A percentile compares a stretch with the other conserved stretches of the same genome.
These are phyloP conservation scores for Bryum argenteum DNA, from an alignment of 225 moss, liverwort and hornwort genomes.

Conservation along the genomic window DNA sequence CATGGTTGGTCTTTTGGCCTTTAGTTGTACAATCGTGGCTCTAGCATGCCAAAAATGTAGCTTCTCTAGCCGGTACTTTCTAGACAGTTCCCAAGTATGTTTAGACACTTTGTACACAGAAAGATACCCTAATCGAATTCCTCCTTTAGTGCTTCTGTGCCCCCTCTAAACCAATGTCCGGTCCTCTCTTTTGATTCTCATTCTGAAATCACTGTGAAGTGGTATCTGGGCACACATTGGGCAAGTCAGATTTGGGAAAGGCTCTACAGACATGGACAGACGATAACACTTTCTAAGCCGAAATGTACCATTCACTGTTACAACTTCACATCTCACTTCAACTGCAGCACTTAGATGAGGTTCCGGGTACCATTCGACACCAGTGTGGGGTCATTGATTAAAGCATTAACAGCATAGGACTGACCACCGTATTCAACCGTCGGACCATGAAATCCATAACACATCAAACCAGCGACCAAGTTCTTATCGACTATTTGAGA, in stretches of 20 bases:
- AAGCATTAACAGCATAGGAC: neutral
- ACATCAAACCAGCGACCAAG: neutral
- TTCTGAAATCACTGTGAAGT: neutral
- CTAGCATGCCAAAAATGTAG: neutral
- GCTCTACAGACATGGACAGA: neutral
- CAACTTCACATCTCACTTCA: neutral
- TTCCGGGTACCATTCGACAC: neutral
- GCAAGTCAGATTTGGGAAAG: neutral
- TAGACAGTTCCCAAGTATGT: neutral
- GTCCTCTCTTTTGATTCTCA: neutral
- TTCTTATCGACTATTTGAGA: neutral
- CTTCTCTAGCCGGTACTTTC: neutral
- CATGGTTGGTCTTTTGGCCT: neutral
- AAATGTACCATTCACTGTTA: neutral
- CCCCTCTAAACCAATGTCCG: neutral
- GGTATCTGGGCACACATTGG: neutral
- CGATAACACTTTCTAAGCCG: neutral
- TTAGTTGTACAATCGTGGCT: neutral
- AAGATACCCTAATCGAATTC: neutral
- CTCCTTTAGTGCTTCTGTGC: neutral
- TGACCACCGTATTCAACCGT: neutral
- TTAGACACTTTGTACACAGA: neutral
- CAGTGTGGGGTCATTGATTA: neutral
- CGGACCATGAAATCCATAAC: constrained; percentile 10
- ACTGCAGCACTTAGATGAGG: neutral